Conservation (phyloP, 345 rosid species). For the Camelina neglecta region DNA sequence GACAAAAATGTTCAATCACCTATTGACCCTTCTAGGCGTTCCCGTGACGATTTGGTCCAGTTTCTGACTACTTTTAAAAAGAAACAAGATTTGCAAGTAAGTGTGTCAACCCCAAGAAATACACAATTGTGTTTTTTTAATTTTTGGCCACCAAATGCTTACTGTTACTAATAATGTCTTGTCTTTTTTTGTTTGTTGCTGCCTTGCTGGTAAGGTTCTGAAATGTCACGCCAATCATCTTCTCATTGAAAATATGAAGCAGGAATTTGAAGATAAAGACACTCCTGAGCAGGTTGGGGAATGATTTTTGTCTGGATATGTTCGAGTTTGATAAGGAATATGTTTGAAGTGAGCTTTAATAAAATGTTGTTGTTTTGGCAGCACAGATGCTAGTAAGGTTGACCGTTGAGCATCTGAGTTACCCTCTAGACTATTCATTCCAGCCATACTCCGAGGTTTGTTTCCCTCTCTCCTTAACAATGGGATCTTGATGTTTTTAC, state of each 20-base stretch:
- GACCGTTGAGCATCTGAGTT: constrained; percentile 69
- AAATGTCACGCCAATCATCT: constrained; percentile 49
- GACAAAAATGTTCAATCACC: constrained; percentile 54
- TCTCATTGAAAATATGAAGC: constrained; percentile 42
- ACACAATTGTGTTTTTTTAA: background rate
- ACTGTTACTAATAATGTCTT: background rate
- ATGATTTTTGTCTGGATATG: background rate
- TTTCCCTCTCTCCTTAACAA: background rate
- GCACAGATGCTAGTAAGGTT: constrained; percentile 71
- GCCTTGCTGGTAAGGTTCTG: constrained; percentile 11
- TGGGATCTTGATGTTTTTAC: background rate
- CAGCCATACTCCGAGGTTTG: constrained; percentile 65
- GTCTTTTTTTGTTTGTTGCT: background rate
- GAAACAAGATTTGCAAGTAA: constrained; percentile 25
- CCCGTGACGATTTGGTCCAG: constrained; percentile 48
- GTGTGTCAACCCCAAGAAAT: background rate
- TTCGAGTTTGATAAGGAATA: background rate
- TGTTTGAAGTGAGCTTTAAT: constrained; percentile 8
- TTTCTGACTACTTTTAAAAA: constrained; percentile 61
- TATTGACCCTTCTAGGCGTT: constrained; percentile 63
- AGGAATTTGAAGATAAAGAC: constrained; percentile 45
- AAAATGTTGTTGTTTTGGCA: constrained; percentile 46
- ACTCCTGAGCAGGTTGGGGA: constrained; percentile 65
- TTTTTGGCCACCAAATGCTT: background rate
- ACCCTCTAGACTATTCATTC: constrained; percentile 57